These are phyloP conservation scores for Aspergillus texensis DNA, from an alignment of 2,329 filamentous ascomycete genomes.

Conservation along the genomic window DNA sequence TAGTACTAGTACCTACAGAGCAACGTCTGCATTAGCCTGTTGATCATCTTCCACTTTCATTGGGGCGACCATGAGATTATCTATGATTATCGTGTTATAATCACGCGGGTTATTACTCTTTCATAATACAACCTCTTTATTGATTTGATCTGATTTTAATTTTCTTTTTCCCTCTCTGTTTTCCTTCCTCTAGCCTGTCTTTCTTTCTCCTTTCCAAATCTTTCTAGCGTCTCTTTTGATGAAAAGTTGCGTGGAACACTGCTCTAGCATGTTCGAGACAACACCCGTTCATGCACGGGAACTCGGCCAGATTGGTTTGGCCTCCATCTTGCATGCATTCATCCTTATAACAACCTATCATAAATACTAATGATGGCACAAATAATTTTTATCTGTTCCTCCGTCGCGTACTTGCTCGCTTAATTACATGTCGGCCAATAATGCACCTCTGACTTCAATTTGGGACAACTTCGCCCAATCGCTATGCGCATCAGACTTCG, in stretches of 20 bases:
- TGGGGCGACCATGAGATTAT: background rate
- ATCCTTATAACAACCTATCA: background rate
- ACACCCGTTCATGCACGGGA: slow-evolving; percentile 25
- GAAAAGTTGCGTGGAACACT: too few species aligned
- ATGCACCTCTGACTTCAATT: slow-evolving; percentile 5
- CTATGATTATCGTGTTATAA: background rate
- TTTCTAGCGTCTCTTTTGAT: too few species aligned
- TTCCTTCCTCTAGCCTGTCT: background rate
- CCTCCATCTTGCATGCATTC: background rate
- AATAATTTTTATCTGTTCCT: background rate
- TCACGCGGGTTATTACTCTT: background rate
- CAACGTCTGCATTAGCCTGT: background rate
- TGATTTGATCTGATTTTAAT: too few species aligned
- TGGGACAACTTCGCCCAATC: slow-evolving; percentile 22
- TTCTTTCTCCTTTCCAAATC: too few species aligned
- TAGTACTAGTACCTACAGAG: background rate
- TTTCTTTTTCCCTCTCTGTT: background rate
- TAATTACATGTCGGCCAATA: slow-evolving; percentile 3
- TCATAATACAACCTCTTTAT: background rate
- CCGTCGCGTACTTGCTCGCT: slow-evolving; percentile 1
- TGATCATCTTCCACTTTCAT: background rate
- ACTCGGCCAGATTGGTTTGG: background rate
- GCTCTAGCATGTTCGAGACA: slow-evolving; percentile 3
- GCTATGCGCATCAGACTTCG: slow-evolving; percentile 21
- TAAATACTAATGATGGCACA: background rate